Evolutionary conservation across 305 asterid species (phyloP), one percentile per base, ranked within the genome.

Genomic region (Fraxinus ornus): DNA sequence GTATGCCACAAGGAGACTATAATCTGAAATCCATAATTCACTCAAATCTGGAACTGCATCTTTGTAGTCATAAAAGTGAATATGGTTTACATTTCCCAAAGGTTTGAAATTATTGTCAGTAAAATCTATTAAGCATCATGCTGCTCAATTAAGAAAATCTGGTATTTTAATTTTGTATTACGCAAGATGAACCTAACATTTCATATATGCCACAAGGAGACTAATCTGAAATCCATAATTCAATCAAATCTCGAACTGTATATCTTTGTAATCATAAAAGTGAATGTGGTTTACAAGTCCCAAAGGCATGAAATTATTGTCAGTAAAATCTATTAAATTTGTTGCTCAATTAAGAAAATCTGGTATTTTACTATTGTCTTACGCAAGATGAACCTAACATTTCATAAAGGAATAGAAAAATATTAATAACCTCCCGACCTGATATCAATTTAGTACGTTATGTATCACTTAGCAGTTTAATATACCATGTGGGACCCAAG

Each of bases 321-420:
- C 78, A 66, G 62, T 32, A 78, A 78, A 47, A 73, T 30, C 26
- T 33, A 64, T n/a, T 28, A 57, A 52, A 41, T 66, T n/a, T 15
- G 8, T 79, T 52, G 49, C 66, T 8, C 9, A 75, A 49, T 80
- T 83, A 64, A 33, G 79, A 78, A 60, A 55, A 36, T 66, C 44
- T 39, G 76, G 28, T 79, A 52, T 75, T 49, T 49, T 78, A 64
- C 4, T 52, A 9, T 22, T 19, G 26, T 57, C 21, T 2, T 64
- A 24, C 26, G 73, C 73, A 24, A 64, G 73, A 22, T 64, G 73
- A 24, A 49, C 78, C 49, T 71, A 24, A 64, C 47, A 39, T 33
- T 41, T 36, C 83, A 75, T 68, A 36, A 66, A 24, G 21, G 28
- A 32, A 26, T 19, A 74, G 21, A 4, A 70, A 76, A 13, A 32